Evolutionary conservation across 805 yeast species (phyloP), one percentile per base, ranked within the genome.

Genomic region (Pichia pseudocactophila): DNA sequence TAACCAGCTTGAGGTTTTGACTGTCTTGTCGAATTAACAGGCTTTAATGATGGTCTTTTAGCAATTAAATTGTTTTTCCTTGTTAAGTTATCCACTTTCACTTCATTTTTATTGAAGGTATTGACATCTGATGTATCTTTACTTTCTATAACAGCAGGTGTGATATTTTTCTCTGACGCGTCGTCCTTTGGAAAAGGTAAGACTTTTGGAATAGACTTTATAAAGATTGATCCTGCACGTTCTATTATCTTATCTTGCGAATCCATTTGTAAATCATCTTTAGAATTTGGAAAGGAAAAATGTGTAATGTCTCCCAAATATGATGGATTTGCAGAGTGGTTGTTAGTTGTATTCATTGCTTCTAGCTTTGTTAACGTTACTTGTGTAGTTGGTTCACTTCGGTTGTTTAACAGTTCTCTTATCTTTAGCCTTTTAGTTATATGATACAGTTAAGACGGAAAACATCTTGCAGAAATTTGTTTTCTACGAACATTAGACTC

Each of bases 141-240:
- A n/a, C n/a, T n/a, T n/a, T n/a, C n/a, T n/a, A n/a, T n/a, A n/a
- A n/a, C n/a, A n/a, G n/a, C n/a, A n/a, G n/a, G n/a, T n/a, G n/a
- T n/a, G n/a, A n/a, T n/a, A n/a, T n/a, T n/a, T n/a, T n/a, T n/a
- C n/a, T n/a, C n/a, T n/a, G n/a, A 22, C 5, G 25, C 5, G 8
- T 22, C 8, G 8, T 22, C n/a, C n/a, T 26, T 22, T 12, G 37
- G 40, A 25, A 41, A 48, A 17, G 44, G 37, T 31, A 45, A 18
- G 3, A 45, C 48, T 36, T 39, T 45, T 8, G 30, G 18, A 31
- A 39, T 42, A n/a, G 49, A 41, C 28, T 48, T 48, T 6, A 48
- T 48, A 36, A 48, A 43, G 18, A 48, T 40, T 3, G 49, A 43
- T n/a, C 48, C 49, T 3, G 35, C 46, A 17, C 49, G 39, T 39